Percentiles rank a stretch among this genome's conserved stretches.
Evolutionary conservation across 2,329 filamentous ascomycete genomes (phyloP).

Genomic region (Tolypocladium inflatum): DNA sequence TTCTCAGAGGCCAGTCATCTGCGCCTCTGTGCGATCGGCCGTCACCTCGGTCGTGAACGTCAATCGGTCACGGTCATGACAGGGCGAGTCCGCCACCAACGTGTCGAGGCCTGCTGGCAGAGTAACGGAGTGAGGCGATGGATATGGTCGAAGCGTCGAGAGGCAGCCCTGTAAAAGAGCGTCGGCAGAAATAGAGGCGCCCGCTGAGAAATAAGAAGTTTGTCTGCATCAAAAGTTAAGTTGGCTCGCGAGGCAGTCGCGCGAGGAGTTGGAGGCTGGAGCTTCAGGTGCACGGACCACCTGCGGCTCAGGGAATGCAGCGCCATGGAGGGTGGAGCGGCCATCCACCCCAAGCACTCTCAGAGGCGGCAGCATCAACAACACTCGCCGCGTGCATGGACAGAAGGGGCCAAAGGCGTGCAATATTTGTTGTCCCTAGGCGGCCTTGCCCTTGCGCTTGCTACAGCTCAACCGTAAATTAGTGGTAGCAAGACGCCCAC

Average conservation of each 20-base stretch:
- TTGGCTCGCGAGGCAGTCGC: background rate
- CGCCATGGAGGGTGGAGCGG: background rate
- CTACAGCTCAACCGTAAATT: too few species aligned
- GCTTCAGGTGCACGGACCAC: slow-evolving; percentile 1
- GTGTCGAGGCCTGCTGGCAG: background rate
- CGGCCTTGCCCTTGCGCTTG: too few species aligned
- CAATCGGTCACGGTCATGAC: background rate
- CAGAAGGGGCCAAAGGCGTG: too few species aligned
- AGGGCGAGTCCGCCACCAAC: background rate
- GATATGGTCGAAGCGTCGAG: background rate
- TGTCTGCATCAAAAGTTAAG: background rate
- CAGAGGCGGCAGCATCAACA: too few species aligned
- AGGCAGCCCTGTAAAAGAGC: background rate
- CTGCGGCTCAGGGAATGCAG: background rate
- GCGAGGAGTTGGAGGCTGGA: background rate
- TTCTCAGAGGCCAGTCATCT: background rate
- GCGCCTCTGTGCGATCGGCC: background rate
- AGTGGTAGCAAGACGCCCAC: too few species aligned
- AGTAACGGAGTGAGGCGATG: background rate
- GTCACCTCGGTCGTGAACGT: background rate
- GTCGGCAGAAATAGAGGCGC: background rate
- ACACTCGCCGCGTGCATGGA: too few species aligned
- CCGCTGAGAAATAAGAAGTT: background rate
- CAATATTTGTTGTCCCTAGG: too few species aligned
- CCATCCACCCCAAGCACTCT: too few species aligned